A percentile compares a stretch with the other conserved stretches of the same genome.
These are phyloP conservation scores for Spathaspora gorwiae DNA, from an alignment of 805 yeast genomes.

Conservation along the genomic window DNA sequence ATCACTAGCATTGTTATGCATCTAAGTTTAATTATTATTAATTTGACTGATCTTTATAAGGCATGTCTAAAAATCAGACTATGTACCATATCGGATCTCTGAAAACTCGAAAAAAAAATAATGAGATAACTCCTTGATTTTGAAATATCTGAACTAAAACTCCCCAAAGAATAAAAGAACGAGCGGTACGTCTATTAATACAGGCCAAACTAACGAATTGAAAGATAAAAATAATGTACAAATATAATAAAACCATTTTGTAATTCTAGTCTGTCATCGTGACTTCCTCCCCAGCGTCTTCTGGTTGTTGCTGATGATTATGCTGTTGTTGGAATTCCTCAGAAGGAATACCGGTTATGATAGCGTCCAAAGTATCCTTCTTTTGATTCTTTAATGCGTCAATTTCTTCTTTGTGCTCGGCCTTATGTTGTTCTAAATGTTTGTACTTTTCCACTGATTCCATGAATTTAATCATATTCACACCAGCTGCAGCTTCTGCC, in stretches of 20 bases:
- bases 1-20: too few species aligned
- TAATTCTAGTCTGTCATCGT: conserved; percentile 14
- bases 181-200: too few species aligned
- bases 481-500: conserved; percentile 87
- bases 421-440: conserved; percentile 33
- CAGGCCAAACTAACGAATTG: not conserved
- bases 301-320: conserved; percentile 4
- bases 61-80: too few species aligned
- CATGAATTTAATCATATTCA: conserved; percentile 63
- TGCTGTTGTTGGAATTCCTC: conserved; percentile 14
- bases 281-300: conserved; percentile 10
- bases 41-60: too few species aligned
- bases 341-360: conserved; percentile 26
- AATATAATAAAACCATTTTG: not conserved
- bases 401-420: conserved; percentile 42
- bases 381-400: conserved; percentile 30
- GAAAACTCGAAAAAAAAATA: too few species aligned
- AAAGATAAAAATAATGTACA: conserved; percentile 1
- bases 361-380: conserved; percentile 37
- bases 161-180: too few species aligned
- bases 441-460: conserved; percentile 60
- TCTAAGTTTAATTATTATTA: too few species aligned
- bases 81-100: too few species aligned
- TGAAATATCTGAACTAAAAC: too few species aligned
- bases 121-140: too few species aligned